These are phyloP conservation scores for Tothia fuscella DNA, from an alignment of 2,329 filamentous ascomycete genomes.

Conservation along the genomic window DNA sequence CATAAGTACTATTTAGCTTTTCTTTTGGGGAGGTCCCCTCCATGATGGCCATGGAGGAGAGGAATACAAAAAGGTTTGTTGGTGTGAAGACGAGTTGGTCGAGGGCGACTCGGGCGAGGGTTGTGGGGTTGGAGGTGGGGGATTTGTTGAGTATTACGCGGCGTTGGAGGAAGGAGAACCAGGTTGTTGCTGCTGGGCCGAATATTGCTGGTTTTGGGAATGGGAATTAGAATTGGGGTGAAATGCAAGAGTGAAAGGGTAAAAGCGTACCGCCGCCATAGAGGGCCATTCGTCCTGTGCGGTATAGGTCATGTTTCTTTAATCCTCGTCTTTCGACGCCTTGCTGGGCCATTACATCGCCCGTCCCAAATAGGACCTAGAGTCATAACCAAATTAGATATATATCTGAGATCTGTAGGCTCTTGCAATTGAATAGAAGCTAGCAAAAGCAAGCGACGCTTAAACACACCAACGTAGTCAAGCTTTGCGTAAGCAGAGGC, in stretches of 20 bases:
- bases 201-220: conserved; percentile 50
- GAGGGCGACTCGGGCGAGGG: conserved; percentile 52
- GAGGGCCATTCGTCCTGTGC: conserved; percentile 66
- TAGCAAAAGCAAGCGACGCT: background rate
- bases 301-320: conserved; percentile 56
- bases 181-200: conserved; percentile 75
- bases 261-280: conserved; percentile 59
- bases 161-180: conserved; percentile 70
- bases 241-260: conserved; percentile 8
- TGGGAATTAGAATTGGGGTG: background rate
- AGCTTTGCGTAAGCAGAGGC: conserved; percentile 78
- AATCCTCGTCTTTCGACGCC: conserved; percentile 70
- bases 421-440: background rate
- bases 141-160: conserved; percentile 49
- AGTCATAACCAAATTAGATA: no score
- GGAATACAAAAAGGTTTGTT: conserved; percentile 69
- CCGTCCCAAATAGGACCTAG: conserved; percentile 70
- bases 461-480: conserved; percentile 61
- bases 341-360: conserved; percentile 86
- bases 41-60: conserved; percentile 72
- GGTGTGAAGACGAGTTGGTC: conserved; percentile 80
- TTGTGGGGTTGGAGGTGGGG: conserved; percentile 10
- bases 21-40: conserved; percentile 54
- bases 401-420: conserved; percentile 4
- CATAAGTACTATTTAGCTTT: conserved; percentile 62